These are phyloP conservation scores for Mariannaea elegans DNA, from an alignment of 2,329 filamentous ascomycete genomes.

Conservation along the genomic window DNA sequence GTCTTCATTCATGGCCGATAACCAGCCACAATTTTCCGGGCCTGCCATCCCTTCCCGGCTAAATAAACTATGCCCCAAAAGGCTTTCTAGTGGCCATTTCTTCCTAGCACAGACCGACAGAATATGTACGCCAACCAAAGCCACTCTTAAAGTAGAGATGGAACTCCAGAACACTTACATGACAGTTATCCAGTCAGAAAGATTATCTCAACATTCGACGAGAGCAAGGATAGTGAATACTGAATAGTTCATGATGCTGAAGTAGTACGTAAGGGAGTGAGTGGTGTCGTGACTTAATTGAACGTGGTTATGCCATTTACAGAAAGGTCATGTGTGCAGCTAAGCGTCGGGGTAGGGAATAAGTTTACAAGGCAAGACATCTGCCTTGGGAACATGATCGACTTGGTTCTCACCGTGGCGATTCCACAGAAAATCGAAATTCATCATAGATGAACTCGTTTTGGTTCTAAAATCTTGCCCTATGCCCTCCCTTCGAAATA, in stretches of 20 bases:
- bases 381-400: not conserved
- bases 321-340: conserved; percentile 15
- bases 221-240: not conserved
- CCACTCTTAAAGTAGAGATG: conserved; percentile 17
- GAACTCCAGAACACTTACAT: not conserved
- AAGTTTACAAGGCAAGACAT: not conserved
- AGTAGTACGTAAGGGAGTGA: not conserved
- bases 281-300: not conserved
- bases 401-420: not conserved
- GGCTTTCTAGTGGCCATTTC: not conserved
- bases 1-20: not conserved
- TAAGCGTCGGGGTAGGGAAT: not conserved
- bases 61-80: conserved; percentile 2
- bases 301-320: not conserved
- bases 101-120: conserved; percentile 2
- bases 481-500: not conserved
- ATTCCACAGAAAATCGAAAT: not conserved
- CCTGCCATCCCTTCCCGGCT: conserved; percentile 4
- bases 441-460: not conserved
- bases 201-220: conserved; percentile 3
- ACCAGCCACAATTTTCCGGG: not conserved
- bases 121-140: conserved; percentile 14
- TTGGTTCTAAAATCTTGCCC: not conserved
- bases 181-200: not conserved
- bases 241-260: not conserved